A percentile compares a stretch with the other conserved stretches of the same genome.
phyloP scores from a whole-genome alignment of 1,284 basidiomycete species.

The Volvariella surrecta region DNA sequence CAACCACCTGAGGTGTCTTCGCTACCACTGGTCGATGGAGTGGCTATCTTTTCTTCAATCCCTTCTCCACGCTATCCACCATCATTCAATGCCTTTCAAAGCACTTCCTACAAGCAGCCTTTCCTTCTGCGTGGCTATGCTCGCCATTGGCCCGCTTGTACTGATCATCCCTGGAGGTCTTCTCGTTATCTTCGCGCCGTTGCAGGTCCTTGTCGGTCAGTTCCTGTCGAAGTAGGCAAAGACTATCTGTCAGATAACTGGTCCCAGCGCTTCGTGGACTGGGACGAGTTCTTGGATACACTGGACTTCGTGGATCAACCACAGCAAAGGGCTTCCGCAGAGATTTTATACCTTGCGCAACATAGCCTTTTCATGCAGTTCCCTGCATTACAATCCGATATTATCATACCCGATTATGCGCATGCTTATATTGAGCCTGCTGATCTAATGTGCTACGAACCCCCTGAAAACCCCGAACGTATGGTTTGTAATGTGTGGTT shows the following conservation, averaged over 20 bases:
- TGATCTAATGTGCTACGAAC: slow-evolving; percentile 44
- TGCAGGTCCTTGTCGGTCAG: slow-evolving; percentile 72
- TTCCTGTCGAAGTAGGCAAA: slow-evolving; percentile 86
- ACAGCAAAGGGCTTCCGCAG: slow-evolving; percentile 11
- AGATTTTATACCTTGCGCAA: slow-evolving; percentile 83
- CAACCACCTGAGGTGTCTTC: slow-evolving; percentile 1
- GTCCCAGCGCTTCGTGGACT: slow-evolving; percentile 75
- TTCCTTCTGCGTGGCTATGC: slow-evolving; percentile 69
- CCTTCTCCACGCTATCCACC: slow-evolving; percentile 40
- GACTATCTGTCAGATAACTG: slow-evolving; percentile 81
- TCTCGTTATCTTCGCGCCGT: slow-evolving; percentile 56
- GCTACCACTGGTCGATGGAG: slow-evolving; percentile 11
- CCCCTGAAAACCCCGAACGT: slow-evolving; percentile 63
- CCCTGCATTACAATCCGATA: slow-evolving; percentile 67
- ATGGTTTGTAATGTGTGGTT: slow-evolving; percentile 85
- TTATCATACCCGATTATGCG: slow-evolving; percentile 81
- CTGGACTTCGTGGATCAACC: slow-evolving; percentile 37
- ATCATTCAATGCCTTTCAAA: slow-evolving; percentile 46
- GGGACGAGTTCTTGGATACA: slow-evolving; percentile 64
- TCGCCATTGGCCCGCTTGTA: slow-evolving; percentile 62
- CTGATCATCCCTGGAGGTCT: slow-evolving; percentile 61
- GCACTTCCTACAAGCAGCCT: slow-evolving; percentile 36
- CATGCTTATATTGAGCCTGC: slow-evolving; percentile 56
- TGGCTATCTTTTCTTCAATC: slow-evolving; percentile 13
- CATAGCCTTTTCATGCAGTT: slow-evolving; percentile 84